Evolutionary conservation across 345 rosid species (phyloP), one percentile per base, ranked within the genome.

Genomic region (Erysimum cheiranthoides): DNA sequence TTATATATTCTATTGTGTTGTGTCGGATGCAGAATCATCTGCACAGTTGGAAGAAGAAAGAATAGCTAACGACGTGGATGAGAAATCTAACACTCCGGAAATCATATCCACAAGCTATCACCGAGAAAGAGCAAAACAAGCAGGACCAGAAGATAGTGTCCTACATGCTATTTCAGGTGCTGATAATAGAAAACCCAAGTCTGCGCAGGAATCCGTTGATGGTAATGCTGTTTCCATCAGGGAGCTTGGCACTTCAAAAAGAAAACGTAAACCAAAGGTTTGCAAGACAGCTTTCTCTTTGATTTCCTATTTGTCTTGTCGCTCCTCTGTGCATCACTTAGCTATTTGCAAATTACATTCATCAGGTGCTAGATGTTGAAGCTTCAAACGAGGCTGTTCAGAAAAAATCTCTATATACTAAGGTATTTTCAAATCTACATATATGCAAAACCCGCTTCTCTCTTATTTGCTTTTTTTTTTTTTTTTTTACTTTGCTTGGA

Each of bases 11-110:
- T 61, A 18, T 34, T 65, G 38, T 76, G 36, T 61, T 66, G 17
- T 73, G 73, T 70, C 83, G 63, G 76, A 28, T 79, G 51, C 82
- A 89, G 97, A 92, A 86, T 84, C 87, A 73, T 73, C 85, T 68
- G 81, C 73, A 61, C 93, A 75, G 76, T 78, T 85, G 78, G 86
- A 86, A 78, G 93, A 86, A 71, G 91, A 87, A 62, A 83, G 70
- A 78, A 66, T 60, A 12, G 58, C 65, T 10, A 66, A 49, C 38
- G 83, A 83, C 71, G 43, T 70, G 66, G 89, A 84, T 66, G 86
- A 79, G 65, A 87, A 83, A 78, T 78, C 75, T 54, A 46, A 76
- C 39, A 77, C 76, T 28, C 90, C 80, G 42, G 95, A 88, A 80
- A 81, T 80, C 47, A 63, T 84, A 42, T 83, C 82, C 72, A 71